These are phyloP conservation scores for Kodamaea anthophila DNA, from an alignment of 1,139 yeast genomes.

Conservation along the genomic window DNA sequence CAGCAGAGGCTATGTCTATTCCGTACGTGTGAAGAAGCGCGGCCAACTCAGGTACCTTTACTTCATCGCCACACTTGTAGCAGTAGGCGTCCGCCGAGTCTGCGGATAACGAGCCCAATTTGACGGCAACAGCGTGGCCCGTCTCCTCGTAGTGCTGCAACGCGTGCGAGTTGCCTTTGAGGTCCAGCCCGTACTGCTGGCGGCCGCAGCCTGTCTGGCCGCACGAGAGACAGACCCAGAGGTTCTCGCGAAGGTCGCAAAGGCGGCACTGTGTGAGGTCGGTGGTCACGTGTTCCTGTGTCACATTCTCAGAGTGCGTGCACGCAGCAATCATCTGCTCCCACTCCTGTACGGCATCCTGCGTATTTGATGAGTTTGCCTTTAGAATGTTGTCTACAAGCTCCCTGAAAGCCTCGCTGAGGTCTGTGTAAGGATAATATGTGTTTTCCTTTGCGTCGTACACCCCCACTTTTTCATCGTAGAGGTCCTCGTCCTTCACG, in stretches of 20 bases:
- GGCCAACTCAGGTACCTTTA: constrained; percentile 59
- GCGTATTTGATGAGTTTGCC: constrained; percentile 60
- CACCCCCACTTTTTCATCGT: constrained; percentile 41
- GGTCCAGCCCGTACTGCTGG: constrained; percentile 80
- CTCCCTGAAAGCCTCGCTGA: constrained; percentile 18
- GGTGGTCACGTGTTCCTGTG: constrained; percentile 22
- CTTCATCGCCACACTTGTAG: constrained; percentile 84
- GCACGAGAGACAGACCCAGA: constrained; percentile 90
- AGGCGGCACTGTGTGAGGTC: constrained; percentile 48
- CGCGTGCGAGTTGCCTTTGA: constrained; percentile 90
- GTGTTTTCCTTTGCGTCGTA: constrained; percentile 35
- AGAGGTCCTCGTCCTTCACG: constrained; percentile 61
- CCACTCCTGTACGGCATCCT: constrained; percentile 85
- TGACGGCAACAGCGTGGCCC: constrained; percentile 77
- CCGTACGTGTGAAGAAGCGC: constrained; percentile 54
- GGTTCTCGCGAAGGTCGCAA: constrained; percentile 61
- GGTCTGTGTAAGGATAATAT: constrained; percentile 14
- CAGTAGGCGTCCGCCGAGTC: constrained; percentile 80
- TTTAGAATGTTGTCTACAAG: constrained; percentile 47
- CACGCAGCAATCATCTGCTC: constrained; percentile 81
- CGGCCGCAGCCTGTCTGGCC: constrained; percentile 91
- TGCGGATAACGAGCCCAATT: constrained; percentile 79
- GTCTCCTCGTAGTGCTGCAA: constrained; percentile 54
- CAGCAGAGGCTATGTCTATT: constrained; percentile 52
- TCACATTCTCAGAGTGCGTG: constrained; percentile 56